These are phyloP conservation scores for Parietaria judaica DNA, from an alignment of 306 rosid genomes.

Conservation along the genomic window DNA sequence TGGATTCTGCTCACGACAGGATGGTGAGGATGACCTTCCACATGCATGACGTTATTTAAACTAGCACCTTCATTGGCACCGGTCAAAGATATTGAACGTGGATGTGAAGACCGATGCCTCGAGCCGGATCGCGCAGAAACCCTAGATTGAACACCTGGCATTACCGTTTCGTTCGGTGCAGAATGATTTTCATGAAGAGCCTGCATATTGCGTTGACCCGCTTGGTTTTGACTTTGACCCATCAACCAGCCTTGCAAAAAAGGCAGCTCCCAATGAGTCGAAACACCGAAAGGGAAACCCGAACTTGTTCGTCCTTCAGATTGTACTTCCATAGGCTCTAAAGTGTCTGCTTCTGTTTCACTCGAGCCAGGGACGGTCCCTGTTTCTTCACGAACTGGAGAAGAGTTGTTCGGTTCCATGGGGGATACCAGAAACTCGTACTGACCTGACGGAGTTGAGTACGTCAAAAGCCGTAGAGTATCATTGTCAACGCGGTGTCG, in stretches of 20 bases:
- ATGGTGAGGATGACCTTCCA: slow-evolving; percentile 62
- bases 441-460: slow-evolving; percentile 64
- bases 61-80: slow-evolving; percentile 49
- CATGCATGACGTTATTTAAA: slow-evolving; percentile 30
- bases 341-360: slow-evolving; percentile 35
- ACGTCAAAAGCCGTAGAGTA: slow-evolving; percentile 49
- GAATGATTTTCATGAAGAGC: slow-evolving; percentile 30
- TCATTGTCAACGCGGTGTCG: slow-evolving; percentile 50
- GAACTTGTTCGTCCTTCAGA: slow-evolving; percentile 38
- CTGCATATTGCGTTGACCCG: slow-evolving; percentile 37
- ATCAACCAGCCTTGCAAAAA: slow-evolving; percentile 91
- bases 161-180: slow-evolving; percentile 38
- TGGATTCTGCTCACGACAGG: slow-evolving; percentile 57
- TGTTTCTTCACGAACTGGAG: slow-evolving; percentile 33
- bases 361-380: slow-evolving; percentile 25
- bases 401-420: slow-evolving; percentile 45
- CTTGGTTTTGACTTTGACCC: slow-evolving; percentile 89
- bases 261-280: slow-evolving; percentile 77
- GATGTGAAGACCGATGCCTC: slow-evolving; percentile 46
- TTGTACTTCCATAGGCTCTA: slow-evolving; percentile 36
- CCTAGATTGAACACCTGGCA: slow-evolving; percentile 49
- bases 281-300: slow-evolving; percentile 48
- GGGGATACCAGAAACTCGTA: slow-evolving; percentile 60
- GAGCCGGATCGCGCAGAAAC: slow-evolving; percentile 53
- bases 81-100: slow-evolving; percentile 33